Evolutionary conservation across 2,329 filamentous ascomycete genomes (phyloP).

Genomic region (Cercospora sp.): DNA sequence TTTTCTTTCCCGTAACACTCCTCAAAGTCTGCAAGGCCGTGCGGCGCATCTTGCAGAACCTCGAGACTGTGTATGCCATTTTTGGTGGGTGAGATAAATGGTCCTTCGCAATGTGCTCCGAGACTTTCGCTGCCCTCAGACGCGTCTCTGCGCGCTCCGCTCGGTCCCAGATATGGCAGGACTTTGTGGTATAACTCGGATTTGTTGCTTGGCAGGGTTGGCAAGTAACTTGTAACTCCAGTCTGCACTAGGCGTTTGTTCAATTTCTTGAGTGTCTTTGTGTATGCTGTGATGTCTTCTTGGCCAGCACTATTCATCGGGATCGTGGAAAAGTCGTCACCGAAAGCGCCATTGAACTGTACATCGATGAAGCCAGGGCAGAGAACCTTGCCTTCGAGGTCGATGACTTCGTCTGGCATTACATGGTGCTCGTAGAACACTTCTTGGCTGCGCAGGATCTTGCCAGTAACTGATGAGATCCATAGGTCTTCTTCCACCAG

Average conservation of each 20-base stretch:
- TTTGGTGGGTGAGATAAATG: conserved; percentile 78
- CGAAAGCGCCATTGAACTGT: conserved; percentile 88
- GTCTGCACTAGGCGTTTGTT: conserved; percentile 72
- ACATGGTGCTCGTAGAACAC: conserved; percentile 66
- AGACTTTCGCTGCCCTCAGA: conserved; percentile 78
- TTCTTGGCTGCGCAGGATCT: conserved; percentile 71
- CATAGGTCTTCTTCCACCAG: conserved; percentile 81
- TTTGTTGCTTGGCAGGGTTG: conserved; percentile 78
- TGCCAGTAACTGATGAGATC: conserved; percentile 79
- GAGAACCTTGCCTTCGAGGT: conserved; percentile 80
- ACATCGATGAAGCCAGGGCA: conserved; percentile 86
- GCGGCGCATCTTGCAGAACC: conserved; percentile 64
- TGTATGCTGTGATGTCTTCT: conserved; percentile 60
- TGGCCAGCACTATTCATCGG: conserved; percentile 42
- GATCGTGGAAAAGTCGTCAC: conserved; percentile 85
- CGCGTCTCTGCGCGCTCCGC: conserved; percentile 59
- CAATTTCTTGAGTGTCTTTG: conserved; percentile 68
- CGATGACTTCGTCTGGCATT: conserved; percentile 71
- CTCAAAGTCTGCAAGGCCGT: conserved; percentile 65
- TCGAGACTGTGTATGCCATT: conserved; percentile 81
- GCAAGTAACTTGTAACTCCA: conserved; percentile 84
- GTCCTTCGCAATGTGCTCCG: conserved; percentile 87
- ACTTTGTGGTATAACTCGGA: conserved; percentile 80
- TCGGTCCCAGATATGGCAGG: conserved; percentile 75
- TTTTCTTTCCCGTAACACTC: conserved; percentile 72